Percentiles rank a stretch among this genome's conserved stretches.
Conservation (phyloP, 225 moss, liverwort and hornwort genomes). For the Antitrichia curtipendula region DNA sequence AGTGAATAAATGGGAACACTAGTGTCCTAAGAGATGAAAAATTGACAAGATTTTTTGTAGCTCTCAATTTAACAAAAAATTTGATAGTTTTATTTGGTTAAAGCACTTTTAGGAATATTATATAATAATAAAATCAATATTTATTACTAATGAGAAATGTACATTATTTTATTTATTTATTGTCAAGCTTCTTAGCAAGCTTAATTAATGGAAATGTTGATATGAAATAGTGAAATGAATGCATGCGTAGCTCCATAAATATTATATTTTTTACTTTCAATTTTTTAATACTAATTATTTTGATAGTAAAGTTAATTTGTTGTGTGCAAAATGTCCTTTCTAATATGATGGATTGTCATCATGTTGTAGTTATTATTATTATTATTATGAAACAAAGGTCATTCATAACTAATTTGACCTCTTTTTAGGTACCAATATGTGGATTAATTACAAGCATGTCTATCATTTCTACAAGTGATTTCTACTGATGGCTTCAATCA, state of each 20-base stretch:
- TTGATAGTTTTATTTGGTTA: background rate
- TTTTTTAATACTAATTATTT: background rate
- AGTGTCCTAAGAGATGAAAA: background rate
- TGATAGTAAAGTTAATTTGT: too few relatives aligned
- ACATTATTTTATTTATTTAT: background rate
- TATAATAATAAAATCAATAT: too few relatives aligned
- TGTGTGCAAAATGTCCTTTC: background rate
- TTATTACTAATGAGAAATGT: background rate
- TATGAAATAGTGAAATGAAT: background rate
- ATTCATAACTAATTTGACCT: background rate
- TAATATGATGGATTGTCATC: background rate
- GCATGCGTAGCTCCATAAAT: background rate
- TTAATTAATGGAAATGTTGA: background rate
- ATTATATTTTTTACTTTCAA: background rate
- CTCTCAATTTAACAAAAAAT: background rate
- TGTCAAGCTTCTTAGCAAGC: background rate
- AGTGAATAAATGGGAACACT: background rate
- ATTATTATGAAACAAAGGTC: background rate
- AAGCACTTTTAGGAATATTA: background rate
- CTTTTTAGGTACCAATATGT: rapidly evolving
- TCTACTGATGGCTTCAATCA: background rate
- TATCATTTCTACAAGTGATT: background rate
- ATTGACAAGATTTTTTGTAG: background rate
- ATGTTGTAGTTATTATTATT: background rate
- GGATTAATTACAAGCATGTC: too few relatives aligned